These are phyloP conservation scores for Naematelia encephala DNA, from an alignment of 768 basidiomycete species.

Conservation along the genomic window DNA sequence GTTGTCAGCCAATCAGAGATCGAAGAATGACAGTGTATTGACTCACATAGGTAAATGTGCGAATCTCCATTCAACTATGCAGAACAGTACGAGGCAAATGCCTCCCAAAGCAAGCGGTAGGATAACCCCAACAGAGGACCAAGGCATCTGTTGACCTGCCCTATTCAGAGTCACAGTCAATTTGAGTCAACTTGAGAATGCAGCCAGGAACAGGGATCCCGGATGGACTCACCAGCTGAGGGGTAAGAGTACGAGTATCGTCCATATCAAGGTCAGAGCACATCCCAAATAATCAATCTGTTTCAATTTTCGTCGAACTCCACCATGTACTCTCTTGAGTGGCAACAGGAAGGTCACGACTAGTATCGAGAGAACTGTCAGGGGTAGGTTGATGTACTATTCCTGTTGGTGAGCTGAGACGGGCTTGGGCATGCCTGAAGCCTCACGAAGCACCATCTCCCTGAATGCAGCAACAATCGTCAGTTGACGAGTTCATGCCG, in stretches of 20 bases:
- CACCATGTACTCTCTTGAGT: constrained; percentile 65
- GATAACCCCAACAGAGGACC: constrained; percentile 65
- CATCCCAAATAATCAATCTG: constrained; percentile 66
- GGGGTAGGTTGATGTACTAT: constrained; percentile 68
- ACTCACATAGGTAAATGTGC: constrained; percentile 67
- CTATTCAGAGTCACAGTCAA: no score
- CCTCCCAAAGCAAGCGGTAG: constrained; percentile 61
- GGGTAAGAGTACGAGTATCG: constrained; percentile 64
- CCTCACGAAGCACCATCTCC: no score
- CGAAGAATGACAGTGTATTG: no score
- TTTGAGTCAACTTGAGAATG: no score
- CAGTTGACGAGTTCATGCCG: no score
- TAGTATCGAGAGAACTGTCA: constrained; percentile 59
- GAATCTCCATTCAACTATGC: constrained; percentile 69
- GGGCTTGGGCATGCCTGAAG: no score
- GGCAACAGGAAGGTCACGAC: constrained; percentile 65
- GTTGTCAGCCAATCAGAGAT: no score
- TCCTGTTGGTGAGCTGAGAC: no score
- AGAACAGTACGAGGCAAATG: constrained; percentile 59
- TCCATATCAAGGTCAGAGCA: constrained; percentile 60
- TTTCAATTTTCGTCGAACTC: constrained; percentile 63
- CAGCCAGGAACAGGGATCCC: no score
- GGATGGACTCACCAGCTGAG: no score
- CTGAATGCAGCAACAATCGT: no score
- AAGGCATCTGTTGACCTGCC: constrained; percentile 71